Evolutionary conservation across 2,329 filamentous ascomycete genomes (phyloP).

Genomic region (Fusarium anthophilum): DNA sequence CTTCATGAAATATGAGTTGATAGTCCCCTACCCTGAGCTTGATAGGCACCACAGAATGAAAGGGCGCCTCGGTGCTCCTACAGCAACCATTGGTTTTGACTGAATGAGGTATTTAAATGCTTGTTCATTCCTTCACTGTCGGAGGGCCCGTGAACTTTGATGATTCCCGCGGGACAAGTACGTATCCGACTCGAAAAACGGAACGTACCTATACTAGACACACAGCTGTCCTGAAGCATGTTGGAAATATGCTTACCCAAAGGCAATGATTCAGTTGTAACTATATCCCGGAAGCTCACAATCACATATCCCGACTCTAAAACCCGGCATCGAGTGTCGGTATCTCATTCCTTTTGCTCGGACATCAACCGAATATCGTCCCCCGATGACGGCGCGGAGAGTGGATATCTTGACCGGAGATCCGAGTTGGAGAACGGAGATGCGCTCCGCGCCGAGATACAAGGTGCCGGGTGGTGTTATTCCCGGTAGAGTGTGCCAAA

Average conservation of each 20-base stretch:
- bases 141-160: not conserved
- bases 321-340: not conserved
- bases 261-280: not conserved
- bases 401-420: slow-evolving; percentile 37
- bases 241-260: not conserved
- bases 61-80: not conserved
- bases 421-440: slow-evolving; percentile 42
- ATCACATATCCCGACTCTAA: not conserved
- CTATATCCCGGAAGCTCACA: not conserved
- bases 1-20: not conserved
- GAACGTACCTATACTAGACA: not conserved
- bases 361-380: slow-evolving; percentile 12
- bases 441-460: slow-evolving; percentile 42
- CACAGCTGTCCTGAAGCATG: not conserved
- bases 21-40: not conserved
- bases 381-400: slow-evolving; percentile 42
- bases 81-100: not conserved
- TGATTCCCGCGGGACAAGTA: not conserved
- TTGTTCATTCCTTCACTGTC: not conserved
- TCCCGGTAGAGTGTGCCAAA: slow-evolving; percentile 11
- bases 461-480: slow-evolving; percentile 20
- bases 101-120: not conserved
- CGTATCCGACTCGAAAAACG: not conserved
- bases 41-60: no score
- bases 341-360: slow-evolving; percentile 18